These are phyloP conservation scores for Tricholoma sp. DNA, from an alignment of 768 basidiomycete species.

Conservation along the genomic window DNA sequence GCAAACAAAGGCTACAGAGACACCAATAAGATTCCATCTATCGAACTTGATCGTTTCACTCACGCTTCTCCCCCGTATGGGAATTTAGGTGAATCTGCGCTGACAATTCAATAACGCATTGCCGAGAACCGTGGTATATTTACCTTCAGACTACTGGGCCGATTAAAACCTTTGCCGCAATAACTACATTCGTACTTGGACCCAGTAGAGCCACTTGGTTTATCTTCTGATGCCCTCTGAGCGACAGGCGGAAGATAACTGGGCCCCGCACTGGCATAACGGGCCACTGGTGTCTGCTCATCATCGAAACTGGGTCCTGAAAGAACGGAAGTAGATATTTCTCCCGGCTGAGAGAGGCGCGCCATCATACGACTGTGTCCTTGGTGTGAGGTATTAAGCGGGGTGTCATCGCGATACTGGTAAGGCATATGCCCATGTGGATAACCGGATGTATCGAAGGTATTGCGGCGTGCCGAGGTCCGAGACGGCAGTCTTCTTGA, in stretches of 20 bases:
- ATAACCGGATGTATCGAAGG: background rate
- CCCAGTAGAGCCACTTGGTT: conserved; percentile 21
- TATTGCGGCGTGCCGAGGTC: background rate
- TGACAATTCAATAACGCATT: conserved; percentile 6
- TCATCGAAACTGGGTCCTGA: conserved; percentile 4
- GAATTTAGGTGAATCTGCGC: conserved; percentile 76
- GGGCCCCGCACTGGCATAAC: background rate
- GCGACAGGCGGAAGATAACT: background rate
- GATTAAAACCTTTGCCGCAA: conserved; percentile 78
- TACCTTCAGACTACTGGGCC: conserved; percentile 81
- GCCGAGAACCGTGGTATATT: conserved; percentile 12
- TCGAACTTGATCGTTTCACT: conserved; percentile 24
- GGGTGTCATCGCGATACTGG: background rate
- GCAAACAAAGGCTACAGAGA: conserved; percentile 61
- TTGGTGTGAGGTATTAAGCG: background rate
- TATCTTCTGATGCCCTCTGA: conserved; percentile 6
- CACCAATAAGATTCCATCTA: conserved; percentile 6
- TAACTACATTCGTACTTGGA: conserved; percentile 72
- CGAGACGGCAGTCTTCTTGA: background rate
- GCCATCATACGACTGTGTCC: background rate
- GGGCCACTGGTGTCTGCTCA: conserved; percentile 13
- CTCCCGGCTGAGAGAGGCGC: conserved; percentile 3
- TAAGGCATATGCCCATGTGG: background rate
- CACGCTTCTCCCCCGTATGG: conserved; percentile 83
- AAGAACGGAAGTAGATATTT: conserved; percentile 7